Evolutionary conservation across 495 filamentous ascomycete genomes (phyloP).

Genomic region (Xylaria longipes): DNA sequence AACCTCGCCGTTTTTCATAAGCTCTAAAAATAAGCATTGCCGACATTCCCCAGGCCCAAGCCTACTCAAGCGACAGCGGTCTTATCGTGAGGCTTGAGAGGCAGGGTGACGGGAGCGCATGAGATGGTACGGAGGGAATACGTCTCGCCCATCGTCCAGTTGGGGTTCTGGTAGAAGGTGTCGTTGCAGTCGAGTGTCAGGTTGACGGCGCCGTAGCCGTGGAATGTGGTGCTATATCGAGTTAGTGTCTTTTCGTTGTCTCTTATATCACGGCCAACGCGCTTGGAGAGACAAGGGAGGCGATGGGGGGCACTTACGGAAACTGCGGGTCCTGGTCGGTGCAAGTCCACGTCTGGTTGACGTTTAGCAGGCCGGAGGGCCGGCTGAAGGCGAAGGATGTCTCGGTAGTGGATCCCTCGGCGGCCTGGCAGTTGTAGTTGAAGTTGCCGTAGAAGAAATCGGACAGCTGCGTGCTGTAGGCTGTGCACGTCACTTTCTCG

Average conservation of each 20-base stretch:
- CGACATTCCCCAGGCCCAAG: not conserved
- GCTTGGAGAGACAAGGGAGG: no score
- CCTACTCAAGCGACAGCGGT: conserved; percentile 43
- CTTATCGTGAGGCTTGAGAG: conserved; percentile 41
- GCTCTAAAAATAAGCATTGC: not conserved
- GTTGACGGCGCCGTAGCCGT: conserved; percentile 41
- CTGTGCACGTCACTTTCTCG: conserved; percentile 43
- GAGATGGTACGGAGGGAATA: conserved; percentile 45
- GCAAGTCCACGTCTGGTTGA: conserved; percentile 55
- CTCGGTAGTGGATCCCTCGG: conserved; percentile 29
- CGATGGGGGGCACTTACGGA: conserved; percentile 42
- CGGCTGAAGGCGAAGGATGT: conserved; percentile 47
- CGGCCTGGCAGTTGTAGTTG: conserved; percentile 44
- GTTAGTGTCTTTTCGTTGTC: not conserved
- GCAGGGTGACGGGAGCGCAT: conserved; percentile 40
- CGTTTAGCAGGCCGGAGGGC: conserved; percentile 36
- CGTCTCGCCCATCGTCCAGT: conserved; percentile 49
- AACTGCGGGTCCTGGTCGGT: conserved; percentile 43
- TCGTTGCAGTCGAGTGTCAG: conserved; percentile 46
- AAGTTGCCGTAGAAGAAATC: conserved; percentile 55
- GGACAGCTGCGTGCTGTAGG: conserved; percentile 44
- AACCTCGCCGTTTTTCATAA: not conserved
- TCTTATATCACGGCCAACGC: conserved; percentile 1
- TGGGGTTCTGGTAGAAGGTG: conserved; percentile 43
- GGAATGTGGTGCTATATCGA: conserved; percentile 41